phyloP scores from a whole-genome alignment of 768 basidiomycete species.

The Gymnopilus junonius region DNA sequence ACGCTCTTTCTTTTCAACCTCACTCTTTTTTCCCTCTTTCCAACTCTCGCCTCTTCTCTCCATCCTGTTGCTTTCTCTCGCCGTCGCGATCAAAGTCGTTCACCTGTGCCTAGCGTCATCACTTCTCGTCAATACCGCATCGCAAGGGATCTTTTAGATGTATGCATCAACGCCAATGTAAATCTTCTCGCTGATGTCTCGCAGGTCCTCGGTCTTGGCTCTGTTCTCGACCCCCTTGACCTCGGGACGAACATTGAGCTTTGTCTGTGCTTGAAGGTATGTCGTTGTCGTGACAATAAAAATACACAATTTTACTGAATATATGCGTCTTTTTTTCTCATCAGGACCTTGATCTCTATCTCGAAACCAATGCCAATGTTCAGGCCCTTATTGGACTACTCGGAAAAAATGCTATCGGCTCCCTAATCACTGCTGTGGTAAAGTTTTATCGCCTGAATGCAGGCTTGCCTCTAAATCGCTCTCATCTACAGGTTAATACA shows the following conservation, averaged over 20 bases:
- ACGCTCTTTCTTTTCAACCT: slow-evolving; percentile 29
- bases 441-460: background rate
- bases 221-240: slow-evolving; percentile 24
- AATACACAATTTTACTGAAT: background rate
- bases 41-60: slow-evolving; percentile 13
- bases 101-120: slow-evolving; percentile 18
- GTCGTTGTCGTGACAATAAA: background rate
- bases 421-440: slow-evolving; percentile 31
- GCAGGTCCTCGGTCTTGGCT: slow-evolving; percentile 25
- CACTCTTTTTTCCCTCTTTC: slow-evolving; percentile 21
- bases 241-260: slow-evolving; percentile 30
- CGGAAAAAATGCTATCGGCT: slow-evolving; percentile 25
- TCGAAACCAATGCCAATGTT: slow-evolving; percentile 32
- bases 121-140: slow-evolving; percentile 31
- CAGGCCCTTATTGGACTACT: slow-evolving; percentile 30
- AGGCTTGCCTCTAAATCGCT: background rate
- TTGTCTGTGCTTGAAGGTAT: slow-evolving; percentile 46
- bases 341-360: slow-evolving; percentile 39
- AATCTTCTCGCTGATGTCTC: slow-evolving; percentile 27
- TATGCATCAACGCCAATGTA: slow-evolving; percentile 34
- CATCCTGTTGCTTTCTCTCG: slow-evolving; percentile 26
- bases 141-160: slow-evolving; percentile 33
- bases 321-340: slow-evolving; percentile 8
- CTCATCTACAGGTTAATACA: slow-evolving; percentile 29
- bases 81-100: slow-evolving; percentile 24